Evolutionary conservation across 2,329 filamentous ascomycete genomes (phyloP).

Genomic region (Fusarium penzigii): DNA sequence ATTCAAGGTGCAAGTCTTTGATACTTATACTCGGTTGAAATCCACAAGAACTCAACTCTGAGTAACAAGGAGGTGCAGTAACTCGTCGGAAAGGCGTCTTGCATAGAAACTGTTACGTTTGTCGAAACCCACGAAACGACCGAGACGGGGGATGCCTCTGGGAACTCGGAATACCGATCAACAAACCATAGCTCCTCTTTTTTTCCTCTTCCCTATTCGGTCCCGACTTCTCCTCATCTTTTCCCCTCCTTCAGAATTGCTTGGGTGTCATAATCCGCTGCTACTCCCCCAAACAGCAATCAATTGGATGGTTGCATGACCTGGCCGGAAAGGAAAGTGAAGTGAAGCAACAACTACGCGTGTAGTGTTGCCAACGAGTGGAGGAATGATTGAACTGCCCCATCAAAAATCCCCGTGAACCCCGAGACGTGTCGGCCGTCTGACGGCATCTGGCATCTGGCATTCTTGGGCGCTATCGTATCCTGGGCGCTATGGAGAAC

Average conservation of each 20-base stretch:
- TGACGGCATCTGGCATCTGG: background rate
- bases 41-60: background rate
- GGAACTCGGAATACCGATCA: background rate
- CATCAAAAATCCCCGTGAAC: background rate
- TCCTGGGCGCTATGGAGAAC: background rate
- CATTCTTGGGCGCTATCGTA: background rate
- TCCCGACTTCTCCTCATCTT: background rate
- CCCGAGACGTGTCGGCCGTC: background rate
- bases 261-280: background rate
- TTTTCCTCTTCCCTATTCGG: background rate
- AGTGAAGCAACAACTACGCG: too few relatives aligned
- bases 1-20: constrained; percentile 19
- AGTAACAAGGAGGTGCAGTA: background rate
- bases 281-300: background rate
- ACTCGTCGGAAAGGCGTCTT: background rate
- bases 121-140: background rate
- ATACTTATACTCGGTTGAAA: constrained; percentile 28
- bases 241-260: background rate
- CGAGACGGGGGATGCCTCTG: background rate
- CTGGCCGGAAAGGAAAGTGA: background rate
- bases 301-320: background rate
- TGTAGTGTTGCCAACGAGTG: background rate
- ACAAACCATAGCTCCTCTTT: background rate
- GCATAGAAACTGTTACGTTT: background rate
- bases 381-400: background rate